Base-by-base conservation (phyloP, 1,139 yeast species). In the Hyphopichia burtonii region DNA sequence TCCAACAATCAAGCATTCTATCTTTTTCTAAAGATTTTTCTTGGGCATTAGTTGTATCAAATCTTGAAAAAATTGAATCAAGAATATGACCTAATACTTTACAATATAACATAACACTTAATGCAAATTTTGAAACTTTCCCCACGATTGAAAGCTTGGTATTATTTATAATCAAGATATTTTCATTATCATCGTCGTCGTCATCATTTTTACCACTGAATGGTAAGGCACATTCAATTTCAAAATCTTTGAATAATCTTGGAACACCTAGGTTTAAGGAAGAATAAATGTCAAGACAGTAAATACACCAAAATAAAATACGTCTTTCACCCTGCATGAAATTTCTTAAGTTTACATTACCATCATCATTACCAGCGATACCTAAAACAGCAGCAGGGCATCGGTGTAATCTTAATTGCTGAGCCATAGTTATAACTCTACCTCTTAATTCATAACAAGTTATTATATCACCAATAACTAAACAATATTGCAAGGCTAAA, bases 181-280 rank as follows among this genome's bases (percentile, higher is more conserved):
- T 80, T 37, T 76, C 80, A 49, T 78, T 76, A 41, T 71, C 75
- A 19, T 63, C 71, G 28, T 72, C 74, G 41, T 70, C 67, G 41
- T 74, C 63, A 44, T 62, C 68, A 38, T 52, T 75, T 47, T 80
- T 82, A 41, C 84, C 80, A 22, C 84, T 74, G 38, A 85, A 78
- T 1, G 96, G 96, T 55, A 86, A 65, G 1, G 93, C 91, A 68
- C 96, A 88, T 59, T 88, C 95, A 40, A 88, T 81, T 57, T 87
- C 95, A 54, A 80, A 79, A 58, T 87, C 96, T 54, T 85, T 84
- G 34, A 89, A 63, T 40, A 88, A 63, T 48, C 96, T 68, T 4
- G 96, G 96, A 23, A 88, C 88, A 37, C 97, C 97, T 39, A 89
- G 65, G 44, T 81, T 82, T 46, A 87, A 76, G 2, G 93, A 80